Conservation (phyloP, 192 early-diverging fungal species). For the Kappamyces sp. region DNA sequence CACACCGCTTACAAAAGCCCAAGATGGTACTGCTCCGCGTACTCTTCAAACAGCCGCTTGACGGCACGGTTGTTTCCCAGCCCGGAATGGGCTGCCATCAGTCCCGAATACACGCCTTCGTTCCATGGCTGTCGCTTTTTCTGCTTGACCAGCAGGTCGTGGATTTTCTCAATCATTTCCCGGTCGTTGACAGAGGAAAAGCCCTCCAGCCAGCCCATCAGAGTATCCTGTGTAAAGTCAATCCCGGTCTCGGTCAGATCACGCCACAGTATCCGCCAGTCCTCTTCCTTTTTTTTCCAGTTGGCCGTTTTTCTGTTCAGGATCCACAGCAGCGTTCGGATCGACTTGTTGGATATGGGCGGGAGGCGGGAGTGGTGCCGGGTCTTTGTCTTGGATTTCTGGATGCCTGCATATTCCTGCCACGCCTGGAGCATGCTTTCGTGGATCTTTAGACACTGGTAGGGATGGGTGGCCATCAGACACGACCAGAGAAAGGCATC, state of each 20-base stretch:
- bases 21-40: slow-evolving; percentile 4
- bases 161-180: slow-evolving; percentile 11
- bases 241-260: slow-evolving; percentile 3
- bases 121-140: neutral
- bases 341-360: slow-evolving; percentile 4
- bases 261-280: neutral
- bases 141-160: slow-evolving; percentile 6
- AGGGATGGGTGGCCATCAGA: neutral
- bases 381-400: neutral
- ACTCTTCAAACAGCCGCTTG: slow-evolving; percentile 5
- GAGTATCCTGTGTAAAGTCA: slow-evolving; percentile 3
- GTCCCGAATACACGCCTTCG: neutral
- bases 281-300: neutral
- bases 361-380: slow-evolving; percentile 1
- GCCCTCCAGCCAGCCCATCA: slow-evolving; percentile 4
- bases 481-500: slow-evolving; percentile 11
- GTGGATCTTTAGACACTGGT: slow-evolving; percentile 1
- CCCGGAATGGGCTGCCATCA: slow-evolving; percentile 7
- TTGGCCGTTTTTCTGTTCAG: neutral
- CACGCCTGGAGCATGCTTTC: neutral
- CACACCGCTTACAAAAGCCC: neutral
- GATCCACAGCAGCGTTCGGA: neutral
- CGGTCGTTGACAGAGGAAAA: slow-evolving; percentile 6
- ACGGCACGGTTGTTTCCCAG: slow-evolving; percentile 9
- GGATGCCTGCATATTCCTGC: slow-evolving; percentile 2